Percentiles rank a stretch among this genome's conserved stretches.
These are phyloP conservation scores for Themeda triandra DNA, from an alignment of 176 grass and related monocot species.

Conservation along the genomic window DNA sequence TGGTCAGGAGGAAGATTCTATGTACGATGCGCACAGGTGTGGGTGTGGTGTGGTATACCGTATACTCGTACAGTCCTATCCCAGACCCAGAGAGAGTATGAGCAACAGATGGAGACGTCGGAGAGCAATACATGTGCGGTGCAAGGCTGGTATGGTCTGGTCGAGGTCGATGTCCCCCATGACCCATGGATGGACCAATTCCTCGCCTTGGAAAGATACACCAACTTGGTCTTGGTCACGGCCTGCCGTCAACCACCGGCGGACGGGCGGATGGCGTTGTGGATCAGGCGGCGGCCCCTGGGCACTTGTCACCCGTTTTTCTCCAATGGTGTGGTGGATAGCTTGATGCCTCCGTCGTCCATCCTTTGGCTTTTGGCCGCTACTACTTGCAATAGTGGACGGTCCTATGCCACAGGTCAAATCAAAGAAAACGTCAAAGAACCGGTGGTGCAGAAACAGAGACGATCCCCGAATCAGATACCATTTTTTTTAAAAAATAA, in stretches of 20 bases:
- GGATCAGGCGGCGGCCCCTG: not conserved
- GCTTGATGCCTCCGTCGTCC: not conserved
- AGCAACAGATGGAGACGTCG: not conserved
- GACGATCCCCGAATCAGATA: not conserved
- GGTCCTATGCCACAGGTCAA: not conserved
- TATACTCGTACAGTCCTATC: not conserved
- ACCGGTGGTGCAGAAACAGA: not conserved
- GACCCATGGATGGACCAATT: not conserved
- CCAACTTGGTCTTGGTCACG: not conserved
- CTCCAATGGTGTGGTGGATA: not conserved
- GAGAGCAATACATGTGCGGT: not conserved
- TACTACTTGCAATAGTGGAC: constrained; percentile 11
- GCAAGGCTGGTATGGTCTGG: not conserved
- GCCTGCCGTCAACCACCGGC: not conserved
- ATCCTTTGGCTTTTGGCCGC: not conserved
- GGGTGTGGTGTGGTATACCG: not conserved
- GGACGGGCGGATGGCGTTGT: not conserved
- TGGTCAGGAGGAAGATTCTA: not conserved
- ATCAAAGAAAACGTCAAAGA: not conserved
- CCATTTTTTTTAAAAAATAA: too few relatives aligned
- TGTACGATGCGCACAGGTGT: not conserved
- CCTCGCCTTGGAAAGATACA: constrained; percentile 1
- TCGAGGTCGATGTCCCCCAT: not conserved
- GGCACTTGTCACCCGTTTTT: not conserved
- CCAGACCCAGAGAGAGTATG: not conserved